phyloP scores from a whole-genome alignment of 2,329 filamentous ascomycete genomes.

The Emergomyces orientalis region DNA sequence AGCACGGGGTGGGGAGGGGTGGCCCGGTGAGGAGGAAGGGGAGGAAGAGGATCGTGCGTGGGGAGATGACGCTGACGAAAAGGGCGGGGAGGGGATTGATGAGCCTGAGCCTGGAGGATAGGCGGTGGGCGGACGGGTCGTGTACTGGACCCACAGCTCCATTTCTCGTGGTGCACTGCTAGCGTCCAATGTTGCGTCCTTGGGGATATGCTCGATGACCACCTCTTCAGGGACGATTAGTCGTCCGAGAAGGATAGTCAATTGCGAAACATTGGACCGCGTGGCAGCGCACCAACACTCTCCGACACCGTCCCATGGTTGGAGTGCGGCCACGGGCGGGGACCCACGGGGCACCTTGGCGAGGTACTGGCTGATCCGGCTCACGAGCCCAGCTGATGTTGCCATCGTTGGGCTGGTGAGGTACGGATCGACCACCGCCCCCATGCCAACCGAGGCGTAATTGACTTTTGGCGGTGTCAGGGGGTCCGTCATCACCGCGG shows the following conservation, averaged over 20 bases:
- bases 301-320: slow-evolving; percentile 64
- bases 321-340: slow-evolving; percentile 50
- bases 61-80: slow-evolving; percentile 24
- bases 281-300: slow-evolving; percentile 75
- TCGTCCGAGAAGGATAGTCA: slow-evolving; percentile 31
- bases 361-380: slow-evolving; percentile 16
- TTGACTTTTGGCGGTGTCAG: slow-evolving; percentile 49
- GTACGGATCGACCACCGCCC: slow-evolving; percentile 53
- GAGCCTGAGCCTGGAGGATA: slow-evolving; percentile 1
- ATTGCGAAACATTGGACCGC: slow-evolving; percentile 37
- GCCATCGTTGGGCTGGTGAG: slow-evolving; percentile 51
- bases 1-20: background rate
- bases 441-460: slow-evolving; percentile 58
- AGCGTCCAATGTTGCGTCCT: slow-evolving; percentile 52
- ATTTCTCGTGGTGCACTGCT: slow-evolving; percentile 55
- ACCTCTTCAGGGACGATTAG: slow-evolving; percentile 58
- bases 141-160: slow-evolving; percentile 58
- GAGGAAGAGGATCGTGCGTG: background rate
- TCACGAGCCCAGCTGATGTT: slow-evolving; percentile 19
- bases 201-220: slow-evolving; percentile 62
- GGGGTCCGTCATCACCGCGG: slow-evolving; percentile 13
- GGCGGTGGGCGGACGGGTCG: slow-evolving; percentile 15
- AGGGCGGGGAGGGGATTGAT: slow-evolving; percentile 23
- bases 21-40: slow-evolving; percentile 22
- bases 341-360: slow-evolving; percentile 18